These are phyloP conservation scores for Thermothielavioides terrestris DNA, from an alignment of 495 filamentous ascomycete genomes.

Conservation along the genomic window DNA sequence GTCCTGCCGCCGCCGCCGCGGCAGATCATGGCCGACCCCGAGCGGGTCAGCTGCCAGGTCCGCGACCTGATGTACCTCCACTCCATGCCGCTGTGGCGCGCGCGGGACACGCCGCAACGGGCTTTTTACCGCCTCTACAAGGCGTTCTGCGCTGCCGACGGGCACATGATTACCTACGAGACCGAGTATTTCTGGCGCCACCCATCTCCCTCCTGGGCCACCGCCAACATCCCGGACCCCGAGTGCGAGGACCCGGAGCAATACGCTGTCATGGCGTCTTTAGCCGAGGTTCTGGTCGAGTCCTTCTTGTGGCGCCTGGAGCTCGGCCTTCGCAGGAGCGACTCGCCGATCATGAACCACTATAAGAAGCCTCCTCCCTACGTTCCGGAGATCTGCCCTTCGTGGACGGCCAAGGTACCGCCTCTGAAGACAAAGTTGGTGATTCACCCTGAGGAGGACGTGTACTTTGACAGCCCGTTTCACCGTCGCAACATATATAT, in stretches of 20 bases:
- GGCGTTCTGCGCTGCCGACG: conserved; percentile 3
- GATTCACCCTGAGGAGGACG: conserved; percentile 1
- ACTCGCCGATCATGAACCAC: neutral
- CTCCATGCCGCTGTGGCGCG: conserved; percentile 5
- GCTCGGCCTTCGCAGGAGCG: neutral
- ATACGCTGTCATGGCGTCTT: neutral
- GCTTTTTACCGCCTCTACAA: conserved; percentile 2
- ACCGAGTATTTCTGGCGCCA: conserved; percentile 6
- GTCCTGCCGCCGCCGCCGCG: neutral
- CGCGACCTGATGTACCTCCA: conserved; percentile 4
- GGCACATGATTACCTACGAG: conserved; percentile 5
- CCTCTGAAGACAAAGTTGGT: neutral
- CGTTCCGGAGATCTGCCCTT: neutral
- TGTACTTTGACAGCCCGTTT: neutral
- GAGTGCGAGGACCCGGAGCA: conserved; percentile 1
- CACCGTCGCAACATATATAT: conserved; percentile 1
- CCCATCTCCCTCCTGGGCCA: neutral
- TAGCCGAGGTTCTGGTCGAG: neutral
- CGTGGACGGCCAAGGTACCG: neutral
- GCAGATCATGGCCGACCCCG: conserved; percentile 1
- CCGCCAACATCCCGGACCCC: neutral
- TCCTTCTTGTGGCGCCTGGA: neutral
- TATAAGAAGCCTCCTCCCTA: neutral
- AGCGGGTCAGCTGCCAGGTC: neutral
- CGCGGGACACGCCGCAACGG: neutral